These are phyloP conservation scores for Clavariopsis aquatica DNA, from an alignment of 495 filamentous ascomycete species.

Conservation along the genomic window DNA sequence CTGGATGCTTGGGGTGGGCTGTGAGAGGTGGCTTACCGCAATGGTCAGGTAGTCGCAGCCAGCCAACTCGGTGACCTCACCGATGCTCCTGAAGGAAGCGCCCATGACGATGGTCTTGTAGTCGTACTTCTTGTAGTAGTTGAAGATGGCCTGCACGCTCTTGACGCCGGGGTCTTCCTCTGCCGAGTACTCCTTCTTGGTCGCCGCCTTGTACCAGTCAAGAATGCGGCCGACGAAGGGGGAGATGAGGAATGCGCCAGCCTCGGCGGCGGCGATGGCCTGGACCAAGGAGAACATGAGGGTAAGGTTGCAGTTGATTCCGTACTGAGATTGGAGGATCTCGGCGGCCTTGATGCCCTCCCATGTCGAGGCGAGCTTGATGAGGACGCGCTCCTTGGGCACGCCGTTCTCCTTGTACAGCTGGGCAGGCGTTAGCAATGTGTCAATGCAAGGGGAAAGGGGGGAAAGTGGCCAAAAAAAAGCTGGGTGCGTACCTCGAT, in stretches of 20 bases:
- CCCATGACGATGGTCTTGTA: slow-evolving; percentile 99
- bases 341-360: slow-evolving; percentile 98
- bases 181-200: slow-evolving; percentile 86
- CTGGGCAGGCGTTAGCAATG: slow-evolving; percentile 48
- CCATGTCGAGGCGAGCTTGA: slow-evolving; percentile 86
- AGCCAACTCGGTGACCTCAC: slow-evolving; percentile 96
- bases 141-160: slow-evolving; percentile 94
- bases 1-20: background rate
- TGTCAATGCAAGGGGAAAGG: too few species aligned
- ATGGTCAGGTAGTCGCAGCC: slow-evolving; percentile 99
- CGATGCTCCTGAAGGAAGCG: slow-evolving; percentile 91
- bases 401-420: slow-evolving; percentile 92
- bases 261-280: slow-evolving; percentile 95
- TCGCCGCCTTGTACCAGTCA: slow-evolving; percentile 97
- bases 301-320: slow-evolving; percentile 96
- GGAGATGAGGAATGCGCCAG: slow-evolving; percentile 96
- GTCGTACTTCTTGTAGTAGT: slow-evolving; percentile 99
- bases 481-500: slow-evolving; percentile 69
- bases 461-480: background rate
- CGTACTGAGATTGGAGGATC: slow-evolving; percentile 88
- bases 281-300: slow-evolving; percentile 97
- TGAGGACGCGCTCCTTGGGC: slow-evolving; percentile 88
- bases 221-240: slow-evolving; percentile 99
- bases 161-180: slow-evolving; percentile 95
- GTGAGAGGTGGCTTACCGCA: slow-evolving; percentile 60